Evolutionary conservation across 140 eudicot species (phyloP).

Genomic region (Anethum foeniculum): DNA sequence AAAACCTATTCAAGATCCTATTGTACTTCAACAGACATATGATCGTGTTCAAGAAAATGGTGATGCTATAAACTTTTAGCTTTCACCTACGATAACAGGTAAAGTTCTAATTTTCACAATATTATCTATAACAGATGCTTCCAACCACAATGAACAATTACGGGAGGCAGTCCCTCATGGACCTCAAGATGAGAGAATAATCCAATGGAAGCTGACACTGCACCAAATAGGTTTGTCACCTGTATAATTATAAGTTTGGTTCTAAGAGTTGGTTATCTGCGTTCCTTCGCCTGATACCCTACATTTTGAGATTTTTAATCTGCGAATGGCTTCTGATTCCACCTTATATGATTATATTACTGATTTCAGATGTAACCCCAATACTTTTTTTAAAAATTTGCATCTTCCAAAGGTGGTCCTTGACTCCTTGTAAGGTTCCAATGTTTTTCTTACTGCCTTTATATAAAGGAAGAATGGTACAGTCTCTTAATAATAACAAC

Average conservation of each 20-base stretch:
- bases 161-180: conserved; percentile 9
- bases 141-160: not conserved
- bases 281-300: not conserved
- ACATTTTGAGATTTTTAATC: not conserved
- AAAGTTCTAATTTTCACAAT: conserved; percentile 11
- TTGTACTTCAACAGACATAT: conserved; percentile 40
- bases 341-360: not conserved
- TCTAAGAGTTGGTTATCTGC: not conserved
- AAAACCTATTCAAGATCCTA: conserved; percentile 60
- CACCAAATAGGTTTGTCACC: conserved; percentile 90
- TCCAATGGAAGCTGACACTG: conserved; percentile 91
- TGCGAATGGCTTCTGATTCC: not conserved
- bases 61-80: conserved; percentile 17
- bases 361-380: not conserved
- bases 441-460: not conserved
- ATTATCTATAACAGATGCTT: conserved; percentile 35
- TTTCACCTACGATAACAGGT: not conserved
- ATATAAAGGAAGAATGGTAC: not conserved
- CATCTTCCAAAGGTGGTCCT: not conserved
- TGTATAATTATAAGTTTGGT: not conserved
- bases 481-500: not conserved
- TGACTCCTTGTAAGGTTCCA: not conserved
- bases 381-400: not conserved
- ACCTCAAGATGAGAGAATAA: conserved; percentile 56
- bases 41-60: conserved; percentile 31